A percentile compares a stretch with the other conserved stretches of the same genome.
Conservation (phyloP, 1,284 basidiomycete genomes). For the Tetrapyrgos nigripes region DNA sequence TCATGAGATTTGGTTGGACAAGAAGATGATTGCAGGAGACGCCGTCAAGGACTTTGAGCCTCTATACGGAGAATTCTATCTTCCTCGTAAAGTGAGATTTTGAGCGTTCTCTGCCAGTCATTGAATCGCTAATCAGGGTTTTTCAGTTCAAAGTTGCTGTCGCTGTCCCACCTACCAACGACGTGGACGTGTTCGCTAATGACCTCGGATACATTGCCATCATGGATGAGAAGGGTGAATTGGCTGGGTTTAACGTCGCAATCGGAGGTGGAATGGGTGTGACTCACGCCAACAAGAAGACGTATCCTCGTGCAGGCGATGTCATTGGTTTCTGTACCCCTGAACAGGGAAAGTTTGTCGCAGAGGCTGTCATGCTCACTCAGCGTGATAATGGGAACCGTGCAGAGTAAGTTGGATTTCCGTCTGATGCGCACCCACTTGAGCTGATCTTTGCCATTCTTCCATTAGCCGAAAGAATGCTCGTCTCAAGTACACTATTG, state of each 20-base stretch:
- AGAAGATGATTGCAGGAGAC: conserved; percentile 92
- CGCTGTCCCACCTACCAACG: conserved; percentile 96
- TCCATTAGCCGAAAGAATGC: conserved; percentile 67
- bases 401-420: conserved; percentile 66
- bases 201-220: conserved; percentile 97
- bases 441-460: conserved; percentile 17
- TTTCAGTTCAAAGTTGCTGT: conserved; percentile 97
- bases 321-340: conserved; percentile 93
- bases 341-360: conserved; percentile 87
- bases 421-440: neutral
- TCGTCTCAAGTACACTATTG: conserved; percentile 96
- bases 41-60: conserved; percentile 95
- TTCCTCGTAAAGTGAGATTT: conserved; percentile 83
- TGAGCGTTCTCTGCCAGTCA: neutral
- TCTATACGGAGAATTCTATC: conserved; percentile 95
- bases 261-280: conserved; percentile 99
- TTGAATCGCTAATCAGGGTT: conserved; percentile 1
- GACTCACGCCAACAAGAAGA: conserved; percentile 98
- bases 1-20: conserved; percentile 99
- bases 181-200: conserved; percentile 96
- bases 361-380: conserved; percentile 92
- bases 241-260: conserved; percentile 91
- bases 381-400: conserved; percentile 98
- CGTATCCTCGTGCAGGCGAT: conserved; percentile 91
- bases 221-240: conserved; percentile 71